These are phyloP conservation scores for Backusella macrospora DNA, from an alignment of 192 early-diverging fungal species.

Conservation along the genomic window DNA sequence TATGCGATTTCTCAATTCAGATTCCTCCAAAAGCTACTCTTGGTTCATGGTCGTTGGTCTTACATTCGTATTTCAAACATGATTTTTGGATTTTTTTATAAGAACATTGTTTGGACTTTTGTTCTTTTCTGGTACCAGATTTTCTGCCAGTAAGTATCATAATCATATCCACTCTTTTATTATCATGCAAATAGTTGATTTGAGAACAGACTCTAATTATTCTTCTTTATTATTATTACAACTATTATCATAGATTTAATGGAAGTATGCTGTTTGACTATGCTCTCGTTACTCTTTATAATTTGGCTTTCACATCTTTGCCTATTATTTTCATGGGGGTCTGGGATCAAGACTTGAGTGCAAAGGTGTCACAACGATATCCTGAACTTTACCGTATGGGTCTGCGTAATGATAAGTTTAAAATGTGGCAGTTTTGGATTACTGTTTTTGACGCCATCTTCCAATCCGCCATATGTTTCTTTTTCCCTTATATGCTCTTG, in stretches of 20 bases:
- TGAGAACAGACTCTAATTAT: not conserved
- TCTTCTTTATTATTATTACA: not conserved
- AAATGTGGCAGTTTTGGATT: conserved; percentile 72
- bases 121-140: conserved; percentile 92
- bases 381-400: conserved; percentile 84
- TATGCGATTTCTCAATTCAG: conserved; percentile 93
- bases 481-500: conserved; percentile 62
- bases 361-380: conserved; percentile 62
- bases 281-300: conserved; percentile 87
- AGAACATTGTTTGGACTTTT: conserved; percentile 90
- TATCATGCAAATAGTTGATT: too few species aligned
- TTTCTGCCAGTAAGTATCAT: conserved; percentile 65
- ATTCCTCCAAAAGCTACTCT: conserved; percentile 77
- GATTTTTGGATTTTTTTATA: conserved; percentile 94
- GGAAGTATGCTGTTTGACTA: conserved; percentile 83
- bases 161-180: not conserved
- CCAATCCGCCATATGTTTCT: conserved; percentile 72
- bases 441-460: conserved; percentile 70
- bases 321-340: conserved; percentile 73
- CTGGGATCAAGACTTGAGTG: conserved; percentile 84
- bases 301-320: conserved; percentile 84
- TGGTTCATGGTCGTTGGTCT: conserved; percentile 95
- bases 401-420: conserved; percentile 74
- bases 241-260: conserved; percentile 58
- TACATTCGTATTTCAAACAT: conserved; percentile 84